Evolutionary conservation across 176 grass and related monocot species (phyloP), one percentile per base, ranked within the genome.

Genomic region (maize (Zea mays)): DNA sequence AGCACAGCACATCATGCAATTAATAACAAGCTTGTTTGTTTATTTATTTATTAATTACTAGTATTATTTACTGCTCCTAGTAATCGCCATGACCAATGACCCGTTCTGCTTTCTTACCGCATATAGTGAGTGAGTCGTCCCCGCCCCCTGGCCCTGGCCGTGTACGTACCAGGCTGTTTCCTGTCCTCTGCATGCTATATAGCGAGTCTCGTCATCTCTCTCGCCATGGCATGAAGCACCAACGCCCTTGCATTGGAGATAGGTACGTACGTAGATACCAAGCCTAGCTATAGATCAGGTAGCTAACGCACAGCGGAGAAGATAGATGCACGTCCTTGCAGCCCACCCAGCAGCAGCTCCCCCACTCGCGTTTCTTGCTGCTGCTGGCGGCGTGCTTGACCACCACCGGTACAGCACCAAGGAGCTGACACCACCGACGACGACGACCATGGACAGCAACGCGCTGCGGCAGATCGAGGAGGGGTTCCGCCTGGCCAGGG

Each of bases 151-250:
- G 10, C 34, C 33, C 78, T 45, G 44, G 10, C 67, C 60, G 7
- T 51, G 76, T 49, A 65, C 63, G 70, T 72, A 67, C 65, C 70
- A 44, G 57, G 82, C 37, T 88, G 59, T 43, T 88, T 88, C 71
- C 70, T 80, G 27, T 27, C 27, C 27, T 27, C 27, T 27, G 27
- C 27, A 27, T 27, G 4, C 42, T 49, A 80, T 47, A 10, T 71
- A 75, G 38, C 4, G 27, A 27, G 38, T 39, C 3, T 39, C 38
- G 38, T 63, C n/a, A n/a, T 16, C 8, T 17, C 54, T 57, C 8
- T 37, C 7, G 21, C 7, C 56, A 61, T 58, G 55, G 16, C 60
- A 47, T 62, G 27, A 35, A 75, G 5, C 47, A 61, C 20, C 20
- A 6, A 36, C 4, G 36, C 10, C 13, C 43, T 4, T 44, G 21